Evolutionary conservation across 441 rosid species (phyloP), one percentile per base, ranked within the genome.

Genomic region (Erysimum pusillum): DNA sequence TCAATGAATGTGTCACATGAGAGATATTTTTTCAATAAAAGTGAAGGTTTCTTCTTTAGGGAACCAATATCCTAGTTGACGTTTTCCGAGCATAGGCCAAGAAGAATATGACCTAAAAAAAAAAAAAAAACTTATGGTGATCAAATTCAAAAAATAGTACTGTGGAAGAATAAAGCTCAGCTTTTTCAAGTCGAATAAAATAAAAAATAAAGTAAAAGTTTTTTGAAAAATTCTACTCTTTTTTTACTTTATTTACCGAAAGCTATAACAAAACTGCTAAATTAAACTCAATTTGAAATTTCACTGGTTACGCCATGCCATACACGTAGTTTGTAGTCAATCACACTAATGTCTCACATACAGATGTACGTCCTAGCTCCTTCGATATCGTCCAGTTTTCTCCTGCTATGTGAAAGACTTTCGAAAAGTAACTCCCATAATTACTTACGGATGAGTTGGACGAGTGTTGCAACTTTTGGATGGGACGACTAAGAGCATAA

Each of bases 31-130:
- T 48, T 48, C 34, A 56, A 64, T 28, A 65, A 78, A 74, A 77
- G 83, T 64, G 57, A 69, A 82, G 75, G 76, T 80, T 66, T 59
- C 67, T 67, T 76, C 70, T 77, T 72, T 76, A 72, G 80, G 83
- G 80, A 62, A 79, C 78, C 76, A 75, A 20, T 36, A 51, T 73
- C 65, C 57, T 67, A 39, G 72, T 76, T 76, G 77, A 71, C 73
- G 81, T 39, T 60, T 63, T 48, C 52, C 22, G 42, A 60, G 18
- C 61, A 46, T 71, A 49, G 34, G 15, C 28, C 49, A 14, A 14
- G 66, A 57, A 64, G 42, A 65, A 41, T 65, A 71, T 38, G 63
- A 49, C 63, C 32, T 3, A 17, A 67, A 68, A 7, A 2, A 46
- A 39, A 73, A 59, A 32, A 56, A 18, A 11, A 15, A 10, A 42